A percentile compares a stretch with the other conserved stretches of the same genome.
These are phyloP conservation scores for Fomitopsis schrenkii DNA, from an alignment of 1,284 basidiomycete species.

Conservation along the genomic window DNA sequence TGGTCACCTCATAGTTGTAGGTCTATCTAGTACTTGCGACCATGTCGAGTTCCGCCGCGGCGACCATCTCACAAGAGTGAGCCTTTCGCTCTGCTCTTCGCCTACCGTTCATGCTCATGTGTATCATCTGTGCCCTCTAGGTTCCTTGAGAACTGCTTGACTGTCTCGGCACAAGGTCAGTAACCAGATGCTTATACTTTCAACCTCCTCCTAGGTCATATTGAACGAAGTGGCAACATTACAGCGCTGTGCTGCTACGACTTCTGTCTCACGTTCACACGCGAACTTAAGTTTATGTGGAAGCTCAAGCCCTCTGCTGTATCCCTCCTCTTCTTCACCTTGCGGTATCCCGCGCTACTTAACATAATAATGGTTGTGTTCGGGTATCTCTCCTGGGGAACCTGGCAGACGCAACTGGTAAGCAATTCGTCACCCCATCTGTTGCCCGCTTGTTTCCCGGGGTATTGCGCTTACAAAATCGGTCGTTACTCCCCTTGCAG, in stretches of 20 bases:
- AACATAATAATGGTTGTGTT: neutral
- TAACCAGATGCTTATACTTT: neutral
- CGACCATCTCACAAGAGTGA: neutral
- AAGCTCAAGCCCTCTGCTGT: neutral
- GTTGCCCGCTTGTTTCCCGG: too few relatives aligned
- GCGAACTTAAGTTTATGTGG: neutral
- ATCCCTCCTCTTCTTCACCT: neutral
- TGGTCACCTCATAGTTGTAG: neutral
- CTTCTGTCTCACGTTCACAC: neutral
- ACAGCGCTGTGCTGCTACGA: neutral
- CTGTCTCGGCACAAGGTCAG: neutral
- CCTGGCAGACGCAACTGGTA: neutral
- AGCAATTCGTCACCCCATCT: neutral
- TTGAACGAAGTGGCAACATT: neutral
- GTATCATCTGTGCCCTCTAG: neutral
- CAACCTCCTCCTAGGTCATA: too few relatives aligned
- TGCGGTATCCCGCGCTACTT: neutral
- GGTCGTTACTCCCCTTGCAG: neutral
- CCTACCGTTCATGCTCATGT: neutral
- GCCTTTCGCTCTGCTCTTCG: neutral
- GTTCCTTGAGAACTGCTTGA: slow-evolving; percentile 1
- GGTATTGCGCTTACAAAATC: neutral
- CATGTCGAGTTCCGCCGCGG: neutral
- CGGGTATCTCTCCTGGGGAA: neutral
- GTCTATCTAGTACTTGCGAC: neutral